Evolutionary conservation across 2,329 filamentous ascomycete genomes (phyloP), one percentile per base, ranked within the genome.

Genomic region (Scleromitrula shiraiana): DNA sequence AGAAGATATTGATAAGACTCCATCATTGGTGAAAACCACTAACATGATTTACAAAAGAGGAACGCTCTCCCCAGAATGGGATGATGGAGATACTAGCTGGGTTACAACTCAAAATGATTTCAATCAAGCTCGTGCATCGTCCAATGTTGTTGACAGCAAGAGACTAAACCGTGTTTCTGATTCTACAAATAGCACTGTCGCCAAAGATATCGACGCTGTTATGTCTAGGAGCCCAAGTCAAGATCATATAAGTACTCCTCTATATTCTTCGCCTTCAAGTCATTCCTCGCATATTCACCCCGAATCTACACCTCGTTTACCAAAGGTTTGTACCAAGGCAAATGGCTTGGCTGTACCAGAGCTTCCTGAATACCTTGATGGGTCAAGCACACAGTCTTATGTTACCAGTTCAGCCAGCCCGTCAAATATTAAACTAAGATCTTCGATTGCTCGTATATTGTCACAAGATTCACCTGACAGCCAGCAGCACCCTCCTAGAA

Each of bases 321-420:
- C 44, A n/a, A 19, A 5, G 8, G 17, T 24, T 12, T 14, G 12
- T 6, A 9, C 15, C 7, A 9, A 22, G 14, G 9, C 12, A 6
- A 47, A 26, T 7, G 20, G 41, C 10, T 2, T 14, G 7, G 12
- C 17, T 17, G 12, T 17, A 7, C 15, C 37, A 22, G 10, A n/a
- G 4, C 10, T 19, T 7, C 15, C 8, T 15, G 9, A 15, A 4
- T 15, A 35, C 12, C 33, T 39, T 8, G 33, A 39, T 29, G 33
- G 42, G 43, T 29, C 20, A 51, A 39, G 49, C 32, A 46, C 43
- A 33, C 41, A 41, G 30, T 49, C 40, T 4, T 39, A 38, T 17
- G 39, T 29, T 15, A 26, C 32, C 12, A 44, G 15, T 26, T 23
- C 46, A 3, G 32, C 26, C 27, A 49, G 8, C 17, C 26, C 26